phyloP scores from a whole-genome alignment of 1,284 basidiomycete genomes.

The Coniferiporia sulphurascens region DNA sequence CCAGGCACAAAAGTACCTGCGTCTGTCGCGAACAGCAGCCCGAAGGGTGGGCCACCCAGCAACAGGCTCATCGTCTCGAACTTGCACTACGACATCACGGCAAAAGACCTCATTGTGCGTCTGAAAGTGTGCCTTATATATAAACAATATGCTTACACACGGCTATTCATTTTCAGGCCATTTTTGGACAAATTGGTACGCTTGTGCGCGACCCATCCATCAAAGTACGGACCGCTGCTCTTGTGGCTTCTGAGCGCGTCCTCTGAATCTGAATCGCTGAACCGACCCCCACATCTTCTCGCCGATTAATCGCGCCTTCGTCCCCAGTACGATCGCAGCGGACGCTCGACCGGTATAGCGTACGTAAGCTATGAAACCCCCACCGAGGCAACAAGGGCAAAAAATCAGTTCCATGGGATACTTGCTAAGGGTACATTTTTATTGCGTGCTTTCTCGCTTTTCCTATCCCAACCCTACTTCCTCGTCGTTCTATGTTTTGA shows the following conservation, averaged over 20 bases:
- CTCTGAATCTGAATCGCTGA: slow-evolving; percentile 40
- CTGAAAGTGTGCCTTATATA: background rate
- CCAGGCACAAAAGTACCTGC: slow-evolving; percentile 35
- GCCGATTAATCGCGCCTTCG: slow-evolving; percentile 30
- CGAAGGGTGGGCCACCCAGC: slow-evolving; percentile 33
- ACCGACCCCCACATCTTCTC: slow-evolving; percentile 21
- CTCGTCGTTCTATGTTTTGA: slow-evolving; percentile 1
- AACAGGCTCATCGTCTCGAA: slow-evolving; percentile 79
- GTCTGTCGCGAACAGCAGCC: slow-evolving; percentile 25
- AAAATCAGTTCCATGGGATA: slow-evolving; percentile 84
- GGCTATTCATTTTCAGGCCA: slow-evolving; percentile 48
- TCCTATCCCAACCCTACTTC: background rate
- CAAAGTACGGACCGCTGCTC: slow-evolving; percentile 71
- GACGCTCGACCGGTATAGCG: slow-evolving; percentile 85
- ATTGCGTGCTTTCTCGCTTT: slow-evolving; percentile 10
- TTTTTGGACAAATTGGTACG: slow-evolving; percentile 91
- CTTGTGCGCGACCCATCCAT: slow-evolving; percentile 89
- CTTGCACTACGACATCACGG: slow-evolving; percentile 90
- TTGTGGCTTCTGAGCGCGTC: slow-evolving; percentile 41
- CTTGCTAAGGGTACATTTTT: slow-evolving; percentile 75
- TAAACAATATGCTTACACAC: background rate
- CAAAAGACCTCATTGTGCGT: slow-evolving; percentile 83
- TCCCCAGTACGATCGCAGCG: slow-evolving; percentile 90
- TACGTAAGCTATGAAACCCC: slow-evolving; percentile 78
- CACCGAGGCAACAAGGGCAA: slow-evolving; percentile 78